A percentile compares a stretch with the other conserved stretches of the same genome.
These are phyloP conservation scores for Suhomyces wounanorum DNA, from an alignment of 1,139 yeast genomes.

Conservation along the genomic window DNA sequence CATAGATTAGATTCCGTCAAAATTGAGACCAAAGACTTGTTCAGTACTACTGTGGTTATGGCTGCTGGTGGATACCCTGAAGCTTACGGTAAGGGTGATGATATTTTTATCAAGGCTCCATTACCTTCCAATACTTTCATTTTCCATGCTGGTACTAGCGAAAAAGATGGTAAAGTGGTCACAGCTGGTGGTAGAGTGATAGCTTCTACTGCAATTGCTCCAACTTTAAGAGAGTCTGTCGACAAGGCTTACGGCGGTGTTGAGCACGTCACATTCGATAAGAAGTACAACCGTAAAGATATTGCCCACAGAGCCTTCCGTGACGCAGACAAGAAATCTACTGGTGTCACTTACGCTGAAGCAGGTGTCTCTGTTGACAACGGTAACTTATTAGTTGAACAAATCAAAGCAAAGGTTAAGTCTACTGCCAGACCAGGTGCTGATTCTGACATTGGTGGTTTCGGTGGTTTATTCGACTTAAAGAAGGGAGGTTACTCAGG, in stretches of 20 bases:
- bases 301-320: constrained; percentile 96
- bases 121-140: constrained; percentile 61
- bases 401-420: constrained; percentile 86
- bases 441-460: constrained; percentile 97
- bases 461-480: constrained; percentile 94
- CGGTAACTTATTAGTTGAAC: constrained; percentile 87
- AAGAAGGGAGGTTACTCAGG: constrained; percentile 82
- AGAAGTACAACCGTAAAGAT: constrained; percentile 84
- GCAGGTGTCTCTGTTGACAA: constrained; percentile 98
- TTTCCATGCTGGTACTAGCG: constrained; percentile 93
- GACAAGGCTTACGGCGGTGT: constrained; percentile 85
- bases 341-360: constrained; percentile 78
- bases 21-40: constrained; percentile 59
- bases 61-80: constrained; percentile 98
- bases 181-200: constrained; percentile 97
- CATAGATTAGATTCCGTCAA: constrained; percentile 87
- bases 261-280: constrained; percentile 66
- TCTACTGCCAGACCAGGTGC: constrained; percentile 97
- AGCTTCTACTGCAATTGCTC: constrained; percentile 87
- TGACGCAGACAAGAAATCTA: constrained; percentile 35
- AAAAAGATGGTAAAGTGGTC: constrained; percentile 58
- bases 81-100: constrained; percentile 81
- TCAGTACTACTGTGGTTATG: constrained; percentile 90
- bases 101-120: constrained; percentile 58
- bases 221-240: constrained; percentile 76